phyloP scores from a whole-genome alignment of 257 asterid genomes.

The Petunia axillaris region DNA sequence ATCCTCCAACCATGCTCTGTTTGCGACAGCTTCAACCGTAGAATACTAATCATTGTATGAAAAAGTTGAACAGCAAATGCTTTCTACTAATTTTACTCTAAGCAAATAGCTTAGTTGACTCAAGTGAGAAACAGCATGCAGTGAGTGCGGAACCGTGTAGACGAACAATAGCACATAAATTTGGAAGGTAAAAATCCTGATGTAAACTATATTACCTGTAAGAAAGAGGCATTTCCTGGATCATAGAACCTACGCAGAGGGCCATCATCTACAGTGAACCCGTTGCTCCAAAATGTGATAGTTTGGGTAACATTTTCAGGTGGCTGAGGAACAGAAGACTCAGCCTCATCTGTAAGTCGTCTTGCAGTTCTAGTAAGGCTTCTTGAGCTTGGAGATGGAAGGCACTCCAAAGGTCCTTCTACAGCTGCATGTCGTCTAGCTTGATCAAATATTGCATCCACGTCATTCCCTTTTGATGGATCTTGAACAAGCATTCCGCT shows the following conservation, averaged over 20 bases:
- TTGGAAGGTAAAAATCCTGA: neutral
- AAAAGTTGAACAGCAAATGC: neutral
- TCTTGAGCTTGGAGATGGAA: conserved; percentile 68
- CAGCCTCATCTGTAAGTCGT: conserved; percentile 65
- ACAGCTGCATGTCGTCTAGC: conserved; percentile 66
- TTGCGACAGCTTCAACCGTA: neutral
- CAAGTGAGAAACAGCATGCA: neutral
- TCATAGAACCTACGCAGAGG: conserved; percentile 76
- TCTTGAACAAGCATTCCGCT: conserved; percentile 90
- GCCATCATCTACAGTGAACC: conserved; percentile 80
- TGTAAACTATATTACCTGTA: conserved; percentile 55
- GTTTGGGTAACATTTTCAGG: conserved; percentile 53
- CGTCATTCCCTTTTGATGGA: conserved; percentile 59
- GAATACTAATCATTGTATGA: neutral
- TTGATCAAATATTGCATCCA: conserved; percentile 64
- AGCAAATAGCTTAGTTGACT: neutral
- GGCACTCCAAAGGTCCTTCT: conserved; percentile 42
- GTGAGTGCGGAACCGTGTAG: neutral
- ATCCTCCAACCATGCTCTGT: neutral
- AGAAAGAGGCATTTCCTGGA: conserved; percentile 69
- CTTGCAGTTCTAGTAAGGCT: conserved; percentile 76
- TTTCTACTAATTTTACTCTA: neutral
- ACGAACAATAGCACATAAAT: neutral
- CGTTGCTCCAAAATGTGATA: conserved; percentile 74
- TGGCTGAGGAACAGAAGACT: conserved; percentile 53